phyloP scores from a whole-genome alignment of 176 grass and related monocot species.

The Phyllostachys edulis region DNA sequence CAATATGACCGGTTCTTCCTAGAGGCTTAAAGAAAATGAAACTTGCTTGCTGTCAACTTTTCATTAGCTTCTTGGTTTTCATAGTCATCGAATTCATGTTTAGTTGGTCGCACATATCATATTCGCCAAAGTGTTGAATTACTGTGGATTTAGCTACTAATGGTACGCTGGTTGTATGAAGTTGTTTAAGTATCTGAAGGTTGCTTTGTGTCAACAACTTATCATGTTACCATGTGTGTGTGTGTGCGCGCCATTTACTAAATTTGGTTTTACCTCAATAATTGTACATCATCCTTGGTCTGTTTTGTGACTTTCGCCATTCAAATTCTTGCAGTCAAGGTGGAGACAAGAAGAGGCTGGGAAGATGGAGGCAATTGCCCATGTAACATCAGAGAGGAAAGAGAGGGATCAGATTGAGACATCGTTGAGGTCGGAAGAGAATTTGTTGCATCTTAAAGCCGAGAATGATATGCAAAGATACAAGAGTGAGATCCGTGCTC shows the following conservation, averaged over 20 bases:
- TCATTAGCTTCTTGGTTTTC: neutral
- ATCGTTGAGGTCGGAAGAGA: constrained; percentile 68
- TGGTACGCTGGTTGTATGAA: neutral
- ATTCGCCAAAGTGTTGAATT: neutral
- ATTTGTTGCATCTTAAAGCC: constrained; percentile 64
- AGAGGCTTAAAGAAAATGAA: neutral
- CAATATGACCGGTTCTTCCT: neutral
- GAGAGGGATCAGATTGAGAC: constrained; percentile 72
- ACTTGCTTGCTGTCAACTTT: neutral
- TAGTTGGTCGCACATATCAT: constrained; percentile 4
- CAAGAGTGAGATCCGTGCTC: constrained; percentile 62
- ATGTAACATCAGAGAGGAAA: constrained; percentile 54
- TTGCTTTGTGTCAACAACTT: neutral
- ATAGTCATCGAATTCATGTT: neutral
- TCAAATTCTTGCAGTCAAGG: constrained; percentile 47
- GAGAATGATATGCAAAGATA: constrained; percentile 71
- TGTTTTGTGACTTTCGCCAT: neutral
- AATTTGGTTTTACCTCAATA: neutral
- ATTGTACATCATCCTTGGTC: neutral
- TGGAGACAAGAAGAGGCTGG: constrained; percentile 59
- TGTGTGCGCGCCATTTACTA: neutral
- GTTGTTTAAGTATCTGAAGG: constrained; percentile 11
- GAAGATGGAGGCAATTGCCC: constrained; percentile 57
- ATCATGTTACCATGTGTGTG: no score
- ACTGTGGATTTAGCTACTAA: neutral